Base-by-base conservation (phyloP, 345 rosid genomes). In the Rubroshorea leprosula region DNA sequence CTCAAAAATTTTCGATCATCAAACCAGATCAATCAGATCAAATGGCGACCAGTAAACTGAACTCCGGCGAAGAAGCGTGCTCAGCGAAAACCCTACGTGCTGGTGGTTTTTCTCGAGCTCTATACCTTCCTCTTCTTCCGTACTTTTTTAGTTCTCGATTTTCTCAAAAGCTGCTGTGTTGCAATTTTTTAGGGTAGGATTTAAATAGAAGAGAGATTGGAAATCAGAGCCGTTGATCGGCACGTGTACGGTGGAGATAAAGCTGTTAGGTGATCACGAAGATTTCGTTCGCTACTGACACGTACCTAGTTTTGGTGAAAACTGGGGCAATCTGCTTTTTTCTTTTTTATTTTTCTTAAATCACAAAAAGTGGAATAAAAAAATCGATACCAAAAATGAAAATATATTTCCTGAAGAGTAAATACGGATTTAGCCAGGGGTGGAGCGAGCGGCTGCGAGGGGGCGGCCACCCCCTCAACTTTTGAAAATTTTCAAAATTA, bases 1-100 rank as follows among this genome's bases (percentile, higher is more conserved):
- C 61, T 26, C 57, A 29, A 45, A 51, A 45, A 64, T 62, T 55
- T 20, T 23, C 53, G 54, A 68, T 57, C 70, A 76, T 49, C 25
- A 49, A 57, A 29, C 15, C 21, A 29, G 18, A 19, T 14, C 14
- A 5, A 62, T 58, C 59, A 57, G 75, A 76, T 73, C 66, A 53
- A 20, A 51, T 59, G 2, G 48, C 54, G 15, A 1, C 12, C 11
- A 50, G 45, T n/a, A 6, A 25, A 6, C 20, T 38, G 46, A 10
- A 48, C 9, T 49, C 16, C 18, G 27, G 43, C 16, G 48, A 54
- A 69, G 58, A 56, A 29, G 65, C 31, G 58, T 15, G 27, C 61
- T 43, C 55, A 51, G 61, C 57, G 27, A 64, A 68, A 70, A 60
- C 47, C 60, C 71, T 29, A 63, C 23, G 55, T 11, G 21, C 11